Conservation (phyloP, 164 flowering plant genomes). For the Cinnamomum chago region DNA sequence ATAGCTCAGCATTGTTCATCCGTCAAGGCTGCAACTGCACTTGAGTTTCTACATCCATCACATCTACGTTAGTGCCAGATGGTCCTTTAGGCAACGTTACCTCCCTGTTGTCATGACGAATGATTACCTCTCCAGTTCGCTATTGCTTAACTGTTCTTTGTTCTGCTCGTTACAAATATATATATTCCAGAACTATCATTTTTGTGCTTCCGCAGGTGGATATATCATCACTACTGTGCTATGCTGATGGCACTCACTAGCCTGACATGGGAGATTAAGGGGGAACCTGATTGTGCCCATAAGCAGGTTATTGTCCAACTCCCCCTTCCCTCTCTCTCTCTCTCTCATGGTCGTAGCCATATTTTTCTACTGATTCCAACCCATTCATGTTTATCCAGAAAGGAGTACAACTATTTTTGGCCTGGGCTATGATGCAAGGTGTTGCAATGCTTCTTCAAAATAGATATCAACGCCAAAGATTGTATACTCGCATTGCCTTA, state of each 20-base stretch:
- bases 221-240: slow-evolving; percentile 94
- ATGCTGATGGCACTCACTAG: slow-evolving; percentile 89
- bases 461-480: slow-evolving; percentile 92
- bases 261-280: slow-evolving; percentile 96
- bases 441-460: slow-evolving; percentile 96
- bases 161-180: background rate
- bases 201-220: slow-evolving; percentile 64
- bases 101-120: background rate
- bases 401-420: slow-evolving; percentile 77
- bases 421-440: slow-evolving; percentile 99
- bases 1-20: no score
- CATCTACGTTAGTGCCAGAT: no score
- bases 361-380: background rate
- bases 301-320: slow-evolving; percentile 62
- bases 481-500: slow-evolving; percentile 95
- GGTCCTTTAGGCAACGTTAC: no score
- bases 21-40: no score
- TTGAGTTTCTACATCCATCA: no score
- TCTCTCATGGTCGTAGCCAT: background rate
- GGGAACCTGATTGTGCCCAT: slow-evolving; percentile 73
- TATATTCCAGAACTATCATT: background rate
- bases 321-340: background rate
- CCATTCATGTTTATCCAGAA: slow-evolving; percentile 42
- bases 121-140: background rate
- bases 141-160: background rate